Percentiles rank a stretch among this genome's conserved stretches.
phyloP scores from a whole-genome alignment of 805 yeast species.

The Kodamaea restingae region DNA sequence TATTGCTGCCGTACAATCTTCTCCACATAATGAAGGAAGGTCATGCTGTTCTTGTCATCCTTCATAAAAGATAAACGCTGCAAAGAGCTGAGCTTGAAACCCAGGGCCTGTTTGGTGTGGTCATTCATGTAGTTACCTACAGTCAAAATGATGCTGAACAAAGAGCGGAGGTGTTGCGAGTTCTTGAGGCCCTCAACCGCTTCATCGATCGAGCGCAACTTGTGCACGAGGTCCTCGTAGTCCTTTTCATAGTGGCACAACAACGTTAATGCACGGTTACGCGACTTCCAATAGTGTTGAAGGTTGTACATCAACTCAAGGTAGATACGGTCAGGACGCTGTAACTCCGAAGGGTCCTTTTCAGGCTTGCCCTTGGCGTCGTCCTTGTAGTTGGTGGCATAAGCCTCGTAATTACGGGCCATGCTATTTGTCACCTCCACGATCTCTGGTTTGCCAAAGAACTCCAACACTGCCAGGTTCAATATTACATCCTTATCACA shows the following conservation, averaged over 20 bases:
- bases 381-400: conserved; percentile 47
- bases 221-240: conserved; percentile 54
- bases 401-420: conserved; percentile 59
- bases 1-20: conserved; percentile 60
- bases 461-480: conserved; percentile 61
- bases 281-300: conserved; percentile 66
- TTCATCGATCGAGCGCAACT: conserved; percentile 55
- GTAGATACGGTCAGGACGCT: conserved; percentile 66
- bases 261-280: conserved; percentile 60
- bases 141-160: conserved; percentile 62
- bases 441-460: conserved; percentile 63
- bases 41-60: conserved; percentile 63
- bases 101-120: conserved; percentile 59
- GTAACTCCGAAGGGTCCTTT: conserved; percentile 53
- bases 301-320: conserved; percentile 65
- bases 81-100: conserved; percentile 66
- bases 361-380: conserved; percentile 39
- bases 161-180: conserved; percentile 52
- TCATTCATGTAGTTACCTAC: conserved; percentile 83
- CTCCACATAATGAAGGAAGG: conserved; percentile 73
- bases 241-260: conserved; percentile 60
- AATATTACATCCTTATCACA: conserved; percentile 56
- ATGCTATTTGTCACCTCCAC: conserved; percentile 54
- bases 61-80: conserved; percentile 69
- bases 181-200: conserved; percentile 51